Evolutionary conservation across 495 filamentous ascomycete genomes (phyloP).

Genomic region (Trypethelium eluteriae): DNA sequence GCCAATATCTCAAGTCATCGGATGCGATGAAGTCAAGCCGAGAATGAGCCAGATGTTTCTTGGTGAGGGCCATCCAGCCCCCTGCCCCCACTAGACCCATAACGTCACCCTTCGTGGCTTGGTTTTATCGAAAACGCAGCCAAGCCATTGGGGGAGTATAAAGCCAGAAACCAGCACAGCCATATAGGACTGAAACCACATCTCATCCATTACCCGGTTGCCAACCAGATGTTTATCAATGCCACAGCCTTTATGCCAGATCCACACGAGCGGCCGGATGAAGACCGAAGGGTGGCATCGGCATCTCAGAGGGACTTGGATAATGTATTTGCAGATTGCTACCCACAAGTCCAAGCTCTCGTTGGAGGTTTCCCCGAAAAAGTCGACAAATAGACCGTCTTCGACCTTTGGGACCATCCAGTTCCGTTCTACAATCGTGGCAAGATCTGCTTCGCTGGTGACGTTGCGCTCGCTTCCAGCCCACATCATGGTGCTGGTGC

Average conservation of each 20-base stretch:
- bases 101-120: not conserved
- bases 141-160: not conserved
- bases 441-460: conserved; percentile 22
- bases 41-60: not conserved
- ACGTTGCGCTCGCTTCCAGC: conserved; percentile 26
- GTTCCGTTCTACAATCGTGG: conserved; percentile 18
- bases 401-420: conserved; percentile 17
- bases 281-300: not conserved
- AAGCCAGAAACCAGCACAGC: not conserved
- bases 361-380: not conserved
- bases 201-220: not conserved
- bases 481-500: conserved; percentile 27
- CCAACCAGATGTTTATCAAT: not conserved
- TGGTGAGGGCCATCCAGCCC: not conserved
- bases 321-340: not conserved
- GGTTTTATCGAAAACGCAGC: not conserved
- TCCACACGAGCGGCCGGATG: not conserved
- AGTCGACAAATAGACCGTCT: conserved; percentile 20
- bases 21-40: not conserved
- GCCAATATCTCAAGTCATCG: not conserved
- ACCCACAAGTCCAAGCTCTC: not conserved
- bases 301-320: not conserved
- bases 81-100: not conserved
- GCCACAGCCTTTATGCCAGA: not conserved
- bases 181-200: too few relatives aligned